Evolutionary conservation across 1,139 yeast genomes (phyloP).

Genomic region (Candida sanyaensis): DNA sequence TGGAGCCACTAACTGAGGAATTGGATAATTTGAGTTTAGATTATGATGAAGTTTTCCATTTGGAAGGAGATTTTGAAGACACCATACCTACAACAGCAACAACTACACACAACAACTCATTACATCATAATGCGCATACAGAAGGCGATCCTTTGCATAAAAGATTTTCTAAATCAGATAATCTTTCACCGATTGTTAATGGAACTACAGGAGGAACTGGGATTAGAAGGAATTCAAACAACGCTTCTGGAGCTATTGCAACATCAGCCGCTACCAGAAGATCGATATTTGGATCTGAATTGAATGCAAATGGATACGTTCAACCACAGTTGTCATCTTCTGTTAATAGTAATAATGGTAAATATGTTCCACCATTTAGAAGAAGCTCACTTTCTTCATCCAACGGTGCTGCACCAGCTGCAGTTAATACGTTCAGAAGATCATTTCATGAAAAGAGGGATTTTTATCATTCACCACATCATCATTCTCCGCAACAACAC

Average conservation of each 20-base stretch:
- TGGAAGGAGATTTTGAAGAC: conserved; percentile 44
- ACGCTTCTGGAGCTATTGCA: not conserved
- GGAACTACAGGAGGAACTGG: not conserved
- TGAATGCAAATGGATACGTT: not conserved
- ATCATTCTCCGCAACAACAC: not conserved
- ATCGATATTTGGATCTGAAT: conserved; percentile 10
- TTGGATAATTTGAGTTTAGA: conserved; percentile 38
- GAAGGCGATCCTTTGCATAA: conserved; percentile 4
- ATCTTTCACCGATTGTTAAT: conserved; percentile 2
- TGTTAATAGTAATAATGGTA: conserved; percentile 42
- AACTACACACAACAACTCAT: not conserved
- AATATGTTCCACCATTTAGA: conserved; percentile 72
- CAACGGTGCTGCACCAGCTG: not conserved
- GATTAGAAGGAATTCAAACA: not conserved
- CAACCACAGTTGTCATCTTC: conserved; percentile 18
- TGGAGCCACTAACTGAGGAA: conserved; percentile 40
- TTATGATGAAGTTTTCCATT: conserved; percentile 46
- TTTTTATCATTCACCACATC: not conserved
- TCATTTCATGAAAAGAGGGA: conserved; percentile 6
- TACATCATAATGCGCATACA: not conserved
- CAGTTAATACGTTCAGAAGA: conserved; percentile 21
- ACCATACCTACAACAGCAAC: not conserved
- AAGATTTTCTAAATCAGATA: conserved; percentile 1
- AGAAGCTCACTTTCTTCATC: conserved; percentile 37
- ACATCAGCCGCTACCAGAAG: conserved; percentile 7